Percentiles rank a stretch among this genome's conserved stretches.
phyloP scores from a whole-genome alignment of 2,329 filamentous ascomycete genomes.

The Epichloe hybrida region DNA sequence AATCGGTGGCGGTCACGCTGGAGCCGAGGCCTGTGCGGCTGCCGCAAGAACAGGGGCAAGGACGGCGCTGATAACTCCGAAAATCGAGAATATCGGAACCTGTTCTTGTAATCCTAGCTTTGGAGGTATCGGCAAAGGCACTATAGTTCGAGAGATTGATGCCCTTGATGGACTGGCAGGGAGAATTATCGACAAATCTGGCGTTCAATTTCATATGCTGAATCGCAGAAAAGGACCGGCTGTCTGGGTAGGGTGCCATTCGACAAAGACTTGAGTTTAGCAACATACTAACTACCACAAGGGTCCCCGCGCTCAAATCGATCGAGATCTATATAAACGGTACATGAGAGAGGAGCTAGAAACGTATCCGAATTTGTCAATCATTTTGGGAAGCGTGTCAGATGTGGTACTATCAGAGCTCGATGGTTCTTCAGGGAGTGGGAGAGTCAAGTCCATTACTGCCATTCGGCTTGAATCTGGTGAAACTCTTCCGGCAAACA shows the following conservation, averaged over 20 bases:
- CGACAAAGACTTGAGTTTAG: neutral
- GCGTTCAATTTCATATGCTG: conserved; percentile 82
- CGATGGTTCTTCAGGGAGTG: conserved; percentile 21
- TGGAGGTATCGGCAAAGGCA: conserved; percentile 96
- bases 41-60: conserved; percentile 78
- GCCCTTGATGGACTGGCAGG: conserved; percentile 84
- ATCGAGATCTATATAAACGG: conserved; percentile 74
- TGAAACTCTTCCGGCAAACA: conserved; percentile 63
- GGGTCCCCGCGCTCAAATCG: conserved; percentile 91
- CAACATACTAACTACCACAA: conserved; percentile 11
- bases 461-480: conserved; percentile 82
- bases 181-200: conserved; percentile 82
- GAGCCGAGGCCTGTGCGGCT: conserved; percentile 83
- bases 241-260: conserved; percentile 51
- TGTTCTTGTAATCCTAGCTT: conserved; percentile 97
- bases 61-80: conserved; percentile 82
- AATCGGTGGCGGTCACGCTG: conserved; percentile 90
- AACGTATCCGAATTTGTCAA: conserved; percentile 61
- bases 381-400: conserved; percentile 77
- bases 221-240: conserved; percentile 86
- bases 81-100: conserved; percentile 75
- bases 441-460: conserved; percentile 56
- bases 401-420: conserved; percentile 61
- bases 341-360: conserved; percentile 82
- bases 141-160: conserved; percentile 89